phyloP scores from a whole-genome alignment of 1,284 basidiomycete species.

The Cutaneotrichosporon cutaneum region DNA sequence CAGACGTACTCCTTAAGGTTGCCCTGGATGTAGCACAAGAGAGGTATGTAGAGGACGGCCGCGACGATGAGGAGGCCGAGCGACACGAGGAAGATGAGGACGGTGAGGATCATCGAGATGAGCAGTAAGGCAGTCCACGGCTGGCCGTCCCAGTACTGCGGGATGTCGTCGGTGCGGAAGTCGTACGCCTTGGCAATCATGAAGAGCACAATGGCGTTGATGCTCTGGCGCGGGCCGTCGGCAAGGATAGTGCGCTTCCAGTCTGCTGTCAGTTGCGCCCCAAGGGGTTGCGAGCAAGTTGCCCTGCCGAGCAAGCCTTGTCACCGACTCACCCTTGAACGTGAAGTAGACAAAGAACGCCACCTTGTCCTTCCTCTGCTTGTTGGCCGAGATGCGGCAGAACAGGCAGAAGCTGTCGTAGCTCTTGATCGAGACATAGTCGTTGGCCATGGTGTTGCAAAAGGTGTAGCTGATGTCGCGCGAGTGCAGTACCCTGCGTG shows the following conservation, averaged over 20 bases:
- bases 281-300: conserved; percentile 20
- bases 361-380: conserved; percentile 93
- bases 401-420: conserved; percentile 99
- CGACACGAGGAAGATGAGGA: conserved; percentile 80
- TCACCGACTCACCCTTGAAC: conserved; percentile 77
- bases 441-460: conserved; percentile 95
- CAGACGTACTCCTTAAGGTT: conserved; percentile 98
- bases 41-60: conserved; percentile 83
- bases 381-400: conserved; percentile 90
- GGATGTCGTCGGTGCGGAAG: conserved; percentile 17
- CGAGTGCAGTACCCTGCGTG: conserved; percentile 87
- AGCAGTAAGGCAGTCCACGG: conserved; percentile 70
- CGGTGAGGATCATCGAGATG: conserved; percentile 85
- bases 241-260: conserved; percentile 94
- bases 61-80: conserved; percentile 78
- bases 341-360: conserved; percentile 99
- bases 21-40: conserved; percentile 91
- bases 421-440: conserved; percentile 87
- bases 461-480: conserved; percentile 96
- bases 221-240: conserved; percentile 95
- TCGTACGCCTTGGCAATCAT: conserved; percentile 73
- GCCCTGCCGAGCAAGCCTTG: background rate
- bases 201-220: conserved; percentile 91
- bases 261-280: conserved; percentile 56
- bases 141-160: conserved; percentile 29